Evolutionary conservation across 2,329 filamentous ascomycete species (phyloP), one percentile per base, ranked within the genome.

Genomic region (Aureobasidium sp.): DNA sequence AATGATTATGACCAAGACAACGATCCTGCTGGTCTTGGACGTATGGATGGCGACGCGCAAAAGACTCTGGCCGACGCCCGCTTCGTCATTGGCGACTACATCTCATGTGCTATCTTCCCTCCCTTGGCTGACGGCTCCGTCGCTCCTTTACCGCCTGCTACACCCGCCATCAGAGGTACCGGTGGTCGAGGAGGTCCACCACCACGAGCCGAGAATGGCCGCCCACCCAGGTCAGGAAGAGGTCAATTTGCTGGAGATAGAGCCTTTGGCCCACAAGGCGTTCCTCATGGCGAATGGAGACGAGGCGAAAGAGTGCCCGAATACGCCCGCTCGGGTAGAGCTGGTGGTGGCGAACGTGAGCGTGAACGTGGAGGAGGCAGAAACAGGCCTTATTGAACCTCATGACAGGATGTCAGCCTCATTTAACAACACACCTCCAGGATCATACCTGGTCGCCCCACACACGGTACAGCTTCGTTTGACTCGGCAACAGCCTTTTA

Each of bases 21-120:
- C 42, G 77, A 77, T 29, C 71, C 52, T 7, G 57, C 58, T 26
- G 63, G 63, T 59, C 32, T 61, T 69, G 59, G 68, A 32, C 51
- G 79, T 50, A 74, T 83, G 60, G 80, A 80, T 37, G 82, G 82
- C 6, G 86, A 90, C 32, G 82, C 84, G 12, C 80, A 86, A 32
- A 93, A 88, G 77, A 92, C 89, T 9, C 76, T 97, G 36, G 80
- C 80, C 41, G 90, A 95, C 60, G 86, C 84, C 37, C 84, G 87
- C 26, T 96, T 96, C 70, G 88, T 96, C 12, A 88, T 94, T 65
- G 93, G 93, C 0, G 93, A 97, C 74, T 96, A 89, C 71, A 81
- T 97, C 44, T 87, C 88, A 63, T 93, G 90, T 72, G 89, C 90
- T 5, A 86, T 96, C 64, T 78, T 93, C 62, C 87, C 90, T 46